Base-by-base conservation (phyloP, 108 stramenopile genomes). In the Cyclotella cryptica region DNA sequence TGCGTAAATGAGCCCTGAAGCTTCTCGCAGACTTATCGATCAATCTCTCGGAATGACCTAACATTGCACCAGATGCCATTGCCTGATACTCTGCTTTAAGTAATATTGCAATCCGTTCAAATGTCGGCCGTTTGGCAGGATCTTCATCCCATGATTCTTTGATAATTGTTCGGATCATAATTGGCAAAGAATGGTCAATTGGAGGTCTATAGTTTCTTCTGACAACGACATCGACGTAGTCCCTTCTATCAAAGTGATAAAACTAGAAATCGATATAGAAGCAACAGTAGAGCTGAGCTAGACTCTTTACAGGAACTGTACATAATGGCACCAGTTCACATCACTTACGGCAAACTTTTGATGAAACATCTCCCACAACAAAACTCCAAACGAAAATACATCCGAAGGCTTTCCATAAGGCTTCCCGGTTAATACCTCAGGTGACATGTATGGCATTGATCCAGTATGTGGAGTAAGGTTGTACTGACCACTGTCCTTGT, bases 361-460 rank as follows among this genome's bases (percentile, higher is more conserved):
- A 66, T 80, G 79, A 35, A 80, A 54, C 83, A 84, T 84, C 66
- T 84, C 79, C 84, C 84, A 84, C 35, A 84, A 19, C 13, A 84
- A 69, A 21, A 84, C 65, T 28, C 80, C 79, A 51, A 84, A 84
- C 3, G 84, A 84, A 71, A 60, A 84, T 21, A 74, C 70, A 66
- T 84, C 84, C 1, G 73, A 73, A 8, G 72, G 55, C 24, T 52
- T 60, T 12, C 82, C 82, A 55, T 83, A 83, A 15, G 73, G 78
- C 35, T 79, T 79, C 12, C 73, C 78, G 10, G 19, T 26, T 10
- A 71, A 54, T 26, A 63, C 62, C 27, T 71, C 75, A 4, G 83
- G 79, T 5, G 67, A 57, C 66, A 85, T 73, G 42, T 85, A 85
- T 1, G 78, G 83, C 19, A 58, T 39, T 3, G 77, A 80, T 17